Conservation (phyloP, 805 yeast species). For the Suhomyces faveliae region DNA sequence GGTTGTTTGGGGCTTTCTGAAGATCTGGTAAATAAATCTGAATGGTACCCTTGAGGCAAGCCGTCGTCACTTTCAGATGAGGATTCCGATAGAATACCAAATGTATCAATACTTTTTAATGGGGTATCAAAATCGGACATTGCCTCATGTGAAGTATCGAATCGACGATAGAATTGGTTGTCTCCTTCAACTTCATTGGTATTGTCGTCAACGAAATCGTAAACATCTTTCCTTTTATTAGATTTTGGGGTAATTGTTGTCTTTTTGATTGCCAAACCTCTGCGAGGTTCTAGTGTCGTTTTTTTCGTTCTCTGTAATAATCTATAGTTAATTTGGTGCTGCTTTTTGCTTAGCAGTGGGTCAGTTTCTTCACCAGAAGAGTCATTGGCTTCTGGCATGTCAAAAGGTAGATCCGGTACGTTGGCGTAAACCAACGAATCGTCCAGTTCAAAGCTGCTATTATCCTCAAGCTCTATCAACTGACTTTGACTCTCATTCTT, state of each 20-base stretch:
- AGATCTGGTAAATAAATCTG: not conserved
- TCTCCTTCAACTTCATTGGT: constrained; percentile 10
- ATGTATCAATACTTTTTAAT: constrained; percentile 6
- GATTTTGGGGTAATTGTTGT: not conserved
- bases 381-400: not conserved
- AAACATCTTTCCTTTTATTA: constrained; percentile 8
- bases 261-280: constrained; percentile 39
- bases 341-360: not conserved
- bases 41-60: not conserved
- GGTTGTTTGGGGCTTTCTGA: not conserved
- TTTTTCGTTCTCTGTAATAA: not conserved
- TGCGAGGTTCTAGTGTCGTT: constrained; percentile 20
- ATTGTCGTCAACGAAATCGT: constrained; percentile 22
- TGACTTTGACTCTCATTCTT: constrained; percentile 3
- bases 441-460: constrained; percentile 2
- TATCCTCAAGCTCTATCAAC: not conserved
- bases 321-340: not conserved
- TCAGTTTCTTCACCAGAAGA: not conserved
- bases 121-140: constrained; percentile 10
- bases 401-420: not conserved
- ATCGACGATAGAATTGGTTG: constrained; percentile 3
- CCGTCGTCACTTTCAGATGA: constrained; percentile 7
- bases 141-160: constrained; percentile 9
- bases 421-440: constrained; percentile 2
- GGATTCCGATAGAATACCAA: constrained; percentile 10